These are phyloP conservation scores for Volvariella volvacea DNA, from an alignment of 1,284 basidiomycete genomes.

Conservation along the genomic window DNA sequence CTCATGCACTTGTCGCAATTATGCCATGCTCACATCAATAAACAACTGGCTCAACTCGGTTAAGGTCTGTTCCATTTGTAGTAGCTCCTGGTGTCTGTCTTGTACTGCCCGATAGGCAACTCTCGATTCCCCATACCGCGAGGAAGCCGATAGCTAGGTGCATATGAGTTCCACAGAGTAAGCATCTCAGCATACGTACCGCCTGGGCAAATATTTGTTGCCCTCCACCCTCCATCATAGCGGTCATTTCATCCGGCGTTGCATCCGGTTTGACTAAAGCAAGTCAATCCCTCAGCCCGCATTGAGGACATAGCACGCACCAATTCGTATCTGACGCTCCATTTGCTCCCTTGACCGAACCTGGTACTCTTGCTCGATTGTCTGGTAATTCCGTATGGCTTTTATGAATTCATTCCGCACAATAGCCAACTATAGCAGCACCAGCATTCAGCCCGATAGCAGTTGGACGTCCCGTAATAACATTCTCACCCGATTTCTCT, in stretches of 20 bases:
- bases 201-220: slow-evolving; percentile 85
- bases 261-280: slow-evolving; percentile 82
- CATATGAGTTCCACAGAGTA: not conserved
- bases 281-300: not conserved
- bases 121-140: slow-evolving; percentile 78
- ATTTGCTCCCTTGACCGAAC: slow-evolving; percentile 77
- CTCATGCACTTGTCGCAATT: slow-evolving; percentile 1
- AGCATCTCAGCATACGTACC: slow-evolving; percentile 38
- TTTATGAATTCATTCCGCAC: slow-evolving; percentile 62
- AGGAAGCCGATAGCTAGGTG: slow-evolving; percentile 47
- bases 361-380: slow-evolving; percentile 83
- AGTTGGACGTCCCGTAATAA: not conserved
- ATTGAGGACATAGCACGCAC: slow-evolving; percentile 25
- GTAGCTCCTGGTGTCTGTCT: slow-evolving; percentile 84
- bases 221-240: slow-evolving; percentile 64
- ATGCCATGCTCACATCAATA: slow-evolving; percentile 55
- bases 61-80: slow-evolving; percentile 82
- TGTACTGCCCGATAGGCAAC: slow-evolving; percentile 88
- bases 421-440: slow-evolving; percentile 36
- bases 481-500: slow-evolving; percentile 64
- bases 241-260: slow-evolving; percentile 74
- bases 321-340: slow-evolving; percentile 87
- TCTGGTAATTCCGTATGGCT: slow-evolving; percentile 69
- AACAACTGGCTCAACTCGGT: slow-evolving; percentile 87
- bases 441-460: not conserved